Conservation (phyloP, 1,284 basidiomycete species). For the Pseudomicrostroma phylloplanum region DNA sequence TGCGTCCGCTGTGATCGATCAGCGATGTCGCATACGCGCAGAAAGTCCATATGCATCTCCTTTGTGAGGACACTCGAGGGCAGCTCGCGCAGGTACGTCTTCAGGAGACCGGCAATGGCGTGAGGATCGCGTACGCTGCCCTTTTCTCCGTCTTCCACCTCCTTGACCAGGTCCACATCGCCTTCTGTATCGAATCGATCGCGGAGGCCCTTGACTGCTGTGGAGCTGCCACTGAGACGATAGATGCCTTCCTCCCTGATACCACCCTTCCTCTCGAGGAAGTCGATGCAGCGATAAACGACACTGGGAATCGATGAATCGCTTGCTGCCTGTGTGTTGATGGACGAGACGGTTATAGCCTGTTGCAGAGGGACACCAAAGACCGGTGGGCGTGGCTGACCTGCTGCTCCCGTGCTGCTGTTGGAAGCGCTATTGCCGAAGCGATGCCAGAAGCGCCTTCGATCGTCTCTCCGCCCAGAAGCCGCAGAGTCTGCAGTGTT, state of each 20-base stretch:
- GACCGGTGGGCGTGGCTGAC: conserved; percentile 53
- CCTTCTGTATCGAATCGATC: conserved; percentile 76
- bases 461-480: conserved; percentile 25
- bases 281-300: conserved; percentile 71
- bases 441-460: conserved; percentile 46
- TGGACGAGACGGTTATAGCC: conserved; percentile 77
- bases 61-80: conserved; percentile 42
- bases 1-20: conserved; percentile 78
- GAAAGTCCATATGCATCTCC: conserved; percentile 41
- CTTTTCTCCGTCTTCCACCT: not conserved
- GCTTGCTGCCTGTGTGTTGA: conserved; percentile 56
- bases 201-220: conserved; percentile 85
- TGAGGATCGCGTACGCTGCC: conserved; percentile 37
- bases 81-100: conserved; percentile 43
- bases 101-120: conserved; percentile 44
- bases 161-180: conserved; percentile 39
- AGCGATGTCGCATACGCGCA: conserved; percentile 28
- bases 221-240: conserved; percentile 60
- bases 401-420: conserved; percentile 17
- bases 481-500: not conserved
- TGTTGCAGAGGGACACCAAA: conserved; percentile 85
- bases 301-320: conserved; percentile 72
- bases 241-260: conserved; percentile 97
- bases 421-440: conserved; percentile 19
- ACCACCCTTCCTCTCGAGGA: conserved; percentile 66